Evolutionary conservation across 2,329 filamentous ascomycete species (phyloP).

Genomic region (Aspergillus caelatus): DNA sequence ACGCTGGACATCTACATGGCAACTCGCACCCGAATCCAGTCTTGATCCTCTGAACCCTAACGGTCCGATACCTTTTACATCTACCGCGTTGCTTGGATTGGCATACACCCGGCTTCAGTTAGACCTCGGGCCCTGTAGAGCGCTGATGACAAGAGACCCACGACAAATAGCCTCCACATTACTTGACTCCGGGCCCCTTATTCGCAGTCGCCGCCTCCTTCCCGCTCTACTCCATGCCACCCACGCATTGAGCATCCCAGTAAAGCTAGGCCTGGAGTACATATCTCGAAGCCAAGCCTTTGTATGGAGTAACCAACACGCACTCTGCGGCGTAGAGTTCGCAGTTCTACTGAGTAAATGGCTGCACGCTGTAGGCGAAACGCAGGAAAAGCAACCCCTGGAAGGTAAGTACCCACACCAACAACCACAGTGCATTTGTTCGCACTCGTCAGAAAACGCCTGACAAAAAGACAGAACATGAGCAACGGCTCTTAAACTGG

Average conservation of each 20-base stretch:
- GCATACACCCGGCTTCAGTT: conserved; percentile 51
- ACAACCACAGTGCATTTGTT: not conserved
- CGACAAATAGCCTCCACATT: conserved; percentile 42
- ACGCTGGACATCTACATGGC: conserved; percentile 45
- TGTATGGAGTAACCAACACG: conserved; percentile 30
- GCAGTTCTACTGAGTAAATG: conserved; percentile 28
- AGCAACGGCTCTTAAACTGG: conserved; percentile 19
- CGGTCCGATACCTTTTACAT: conserved; percentile 65
- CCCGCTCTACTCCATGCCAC: conserved; percentile 67
- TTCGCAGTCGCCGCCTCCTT: conserved; percentile 57
- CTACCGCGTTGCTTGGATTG: conserved; percentile 65
- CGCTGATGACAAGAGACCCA: conserved; percentile 65
- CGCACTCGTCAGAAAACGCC: not conserved
- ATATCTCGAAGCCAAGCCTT: conserved; percentile 23
- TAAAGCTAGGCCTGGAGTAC: conserved; percentile 27
- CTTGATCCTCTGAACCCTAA: conserved; percentile 41
- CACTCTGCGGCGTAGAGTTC: conserved; percentile 29
- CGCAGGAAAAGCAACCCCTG: conserved; percentile 6
- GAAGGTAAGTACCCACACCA: conserved; percentile 11
- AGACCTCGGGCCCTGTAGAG: conserved; percentile 40
- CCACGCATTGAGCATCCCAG: conserved; percentile 64
- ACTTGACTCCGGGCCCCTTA: conserved; percentile 55
- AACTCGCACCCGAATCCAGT: conserved; percentile 44
- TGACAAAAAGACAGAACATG: conserved; percentile 13
- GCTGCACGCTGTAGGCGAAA: conserved; percentile 18